Percentiles rank a stretch among this genome's conserved stretches.
These are phyloP conservation scores for Prunus kanzakura DNA, from an alignment of 306 rosid species.

Conservation along the genomic window DNA sequence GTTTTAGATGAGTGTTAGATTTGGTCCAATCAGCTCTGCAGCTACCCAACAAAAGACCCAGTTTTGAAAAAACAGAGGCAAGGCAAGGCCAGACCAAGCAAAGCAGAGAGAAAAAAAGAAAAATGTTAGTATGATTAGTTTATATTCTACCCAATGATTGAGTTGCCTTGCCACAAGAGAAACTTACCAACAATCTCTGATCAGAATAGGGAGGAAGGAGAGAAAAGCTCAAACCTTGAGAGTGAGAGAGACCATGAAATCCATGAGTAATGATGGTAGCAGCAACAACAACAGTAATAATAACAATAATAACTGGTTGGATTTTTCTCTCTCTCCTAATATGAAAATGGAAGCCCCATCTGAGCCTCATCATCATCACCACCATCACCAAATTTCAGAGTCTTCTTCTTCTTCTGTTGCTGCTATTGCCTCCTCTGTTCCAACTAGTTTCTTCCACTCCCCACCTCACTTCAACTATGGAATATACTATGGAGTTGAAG, in stretches of 20 bases:
- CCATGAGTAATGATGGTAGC: conserved; percentile 46
- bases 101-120: background rate
- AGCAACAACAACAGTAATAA: conserved; percentile 33
- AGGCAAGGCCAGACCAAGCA: background rate
- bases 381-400: conserved; percentile 16
- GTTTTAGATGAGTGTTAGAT: conserved; percentile 32
- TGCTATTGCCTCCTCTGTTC: conserved; percentile 24
- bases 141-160: conserved; percentile 49
- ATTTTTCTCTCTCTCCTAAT: conserved; percentile 70
- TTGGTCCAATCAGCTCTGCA: conserved; percentile 33
- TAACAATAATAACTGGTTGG: conserved; percentile 60
- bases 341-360: conserved; percentile 45
- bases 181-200: conserved; percentile 33
- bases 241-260: conserved; percentile 42
- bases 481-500: conserved; percentile 53
- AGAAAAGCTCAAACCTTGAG: conserved; percentile 7
- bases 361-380: conserved; percentile 28
- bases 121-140: conserved; percentile 36
- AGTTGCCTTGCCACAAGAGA: conserved; percentile 29
- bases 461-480: conserved; percentile 53
- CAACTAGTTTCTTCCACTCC: conserved; percentile 43
- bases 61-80: conserved; percentile 27
- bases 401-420: conserved; percentile 36
- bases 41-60: conserved; percentile 35
- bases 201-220: background rate